These are phyloP conservation scores for Chrysoporthe deuterocubensis DNA, from an alignment of 2,329 filamentous ascomycete species.

Conservation along the genomic window DNA sequence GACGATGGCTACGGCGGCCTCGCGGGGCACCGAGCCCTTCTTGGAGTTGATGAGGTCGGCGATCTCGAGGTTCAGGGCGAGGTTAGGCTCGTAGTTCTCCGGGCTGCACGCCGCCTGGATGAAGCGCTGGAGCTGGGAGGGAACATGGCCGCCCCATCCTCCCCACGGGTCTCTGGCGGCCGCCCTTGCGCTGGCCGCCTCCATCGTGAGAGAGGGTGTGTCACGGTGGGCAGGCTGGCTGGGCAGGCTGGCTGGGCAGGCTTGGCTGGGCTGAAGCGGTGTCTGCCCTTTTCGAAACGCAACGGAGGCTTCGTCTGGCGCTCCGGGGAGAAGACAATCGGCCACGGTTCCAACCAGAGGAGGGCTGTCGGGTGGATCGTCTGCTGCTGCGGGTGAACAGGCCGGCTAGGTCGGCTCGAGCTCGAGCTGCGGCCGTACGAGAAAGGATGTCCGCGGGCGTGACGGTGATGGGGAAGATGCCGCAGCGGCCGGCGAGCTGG, in stretches of 20 bases:
- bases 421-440: background rate
- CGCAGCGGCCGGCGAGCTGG: background rate
- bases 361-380: no score
- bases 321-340: background rate
- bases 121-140: conserved; percentile 90
- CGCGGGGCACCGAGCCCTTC: conserved; percentile 92
- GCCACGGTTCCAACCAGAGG: background rate
- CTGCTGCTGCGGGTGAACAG: background rate
- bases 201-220: conserved; percentile 60
- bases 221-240: background rate
- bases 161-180: conserved; percentile 93
- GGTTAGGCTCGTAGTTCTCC: conserved; percentile 96
- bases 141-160: conserved; percentile 71
- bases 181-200: conserved; percentile 94
- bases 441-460: background rate
- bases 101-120: conserved; percentile 96
- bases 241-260: conserved; percentile 13
- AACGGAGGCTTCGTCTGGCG: background rate
- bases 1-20: conserved; percentile 91
- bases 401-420: background rate
- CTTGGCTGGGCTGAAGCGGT: background rate
- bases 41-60: conserved; percentile 95
- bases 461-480: background rate
- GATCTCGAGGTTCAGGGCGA: conserved; percentile 95
- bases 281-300: background rate